Evolutionary conservation across 768 basidiomycete species (phyloP).

Genomic region (Trametes gibbosa): DNA sequence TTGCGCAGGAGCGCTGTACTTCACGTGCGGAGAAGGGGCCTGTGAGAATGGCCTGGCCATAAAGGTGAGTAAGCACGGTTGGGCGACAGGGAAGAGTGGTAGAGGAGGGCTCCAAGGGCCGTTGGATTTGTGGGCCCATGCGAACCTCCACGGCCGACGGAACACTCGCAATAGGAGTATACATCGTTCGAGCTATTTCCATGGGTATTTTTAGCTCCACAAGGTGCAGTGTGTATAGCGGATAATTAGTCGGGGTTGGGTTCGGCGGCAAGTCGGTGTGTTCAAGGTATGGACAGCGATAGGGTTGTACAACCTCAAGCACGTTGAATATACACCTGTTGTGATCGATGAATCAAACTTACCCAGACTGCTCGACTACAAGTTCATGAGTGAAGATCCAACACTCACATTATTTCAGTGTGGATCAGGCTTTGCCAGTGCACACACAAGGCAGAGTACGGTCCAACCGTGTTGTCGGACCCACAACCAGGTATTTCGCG

Average conservation of each 20-base stretch:
- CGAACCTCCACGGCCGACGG: no score
- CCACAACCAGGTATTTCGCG: not conserved
- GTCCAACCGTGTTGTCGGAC: no score
- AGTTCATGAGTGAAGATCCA: no score
- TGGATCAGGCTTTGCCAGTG: no score
- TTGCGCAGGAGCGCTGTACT: not conserved
- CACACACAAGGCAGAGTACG: no score
- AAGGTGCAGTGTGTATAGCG: not conserved
- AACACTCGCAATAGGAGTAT: no score
- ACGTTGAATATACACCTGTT: no score
- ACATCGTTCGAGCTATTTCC: not conserved
- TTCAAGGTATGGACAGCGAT: not conserved
- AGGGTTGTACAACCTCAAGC: no score
- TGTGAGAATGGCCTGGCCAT: not conserved
- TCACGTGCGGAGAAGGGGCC: not conserved
- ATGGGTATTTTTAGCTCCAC: not conserved
- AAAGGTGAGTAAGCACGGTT: not conserved
- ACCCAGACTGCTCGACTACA: no score
- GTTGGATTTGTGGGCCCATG: not conserved
- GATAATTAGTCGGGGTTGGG: slow-evolving; percentile 1
- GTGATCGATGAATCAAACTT: no score
- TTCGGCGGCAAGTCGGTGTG: slow-evolving; percentile 10
- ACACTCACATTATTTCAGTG: no score
- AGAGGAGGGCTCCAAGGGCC: not conserved
- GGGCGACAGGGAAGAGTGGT: not conserved